Base-by-base conservation (phyloP, 2,329 filamentous ascomycete genomes). In the Aspergillus arachidicola region DNA sequence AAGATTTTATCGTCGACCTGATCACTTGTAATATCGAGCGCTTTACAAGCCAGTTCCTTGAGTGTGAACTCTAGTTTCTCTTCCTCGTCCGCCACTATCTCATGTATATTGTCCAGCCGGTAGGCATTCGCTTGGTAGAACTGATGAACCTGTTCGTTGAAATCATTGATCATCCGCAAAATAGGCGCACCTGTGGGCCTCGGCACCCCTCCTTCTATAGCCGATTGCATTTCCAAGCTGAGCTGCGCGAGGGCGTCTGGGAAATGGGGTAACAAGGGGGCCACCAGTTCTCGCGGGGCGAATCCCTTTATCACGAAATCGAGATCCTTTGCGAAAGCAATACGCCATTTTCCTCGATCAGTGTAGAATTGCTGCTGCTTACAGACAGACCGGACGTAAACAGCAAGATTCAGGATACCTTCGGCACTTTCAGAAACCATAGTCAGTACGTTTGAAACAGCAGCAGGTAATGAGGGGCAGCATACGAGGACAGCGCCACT, bases 231-330 rank as follows among this genome's bases (percentile, higher is more conserved):
- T 28, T 76, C 68, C 6, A 62, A 48, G 16, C 69, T 69, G 41
- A 73, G 60, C 56, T 70, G 59, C 6, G 77, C 71, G 16, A 70
- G 60, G 1, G 58, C 46, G 36, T 74, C 70, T 0, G 87, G 87
- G 4, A 89, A 76, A 70, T 84, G 83, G 4, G 83, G 80, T 11
- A 84, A 62, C 4, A 89, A 70, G 2, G 81, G 78, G 14, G 80
- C 69, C 4, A 88, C 66, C 30, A 82, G 65, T 32, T 80, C 73
- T 2, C 75, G 76, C 32, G 82, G 73, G 11, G 84, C 78, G 66
- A 84, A 86, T 28, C 76, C 75, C 55, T 83, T 81, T 12, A 87
- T 75, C 11, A 82, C 78, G 68, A 83, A 87, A 53, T 81, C 79
- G 9, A 86, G 72, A 36, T 75, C 70, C 23, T 68, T 72, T 5